phyloP scores from a whole-genome alignment of 1,139 yeast genomes.

The Sugiyamaella paludigena region DNA sequence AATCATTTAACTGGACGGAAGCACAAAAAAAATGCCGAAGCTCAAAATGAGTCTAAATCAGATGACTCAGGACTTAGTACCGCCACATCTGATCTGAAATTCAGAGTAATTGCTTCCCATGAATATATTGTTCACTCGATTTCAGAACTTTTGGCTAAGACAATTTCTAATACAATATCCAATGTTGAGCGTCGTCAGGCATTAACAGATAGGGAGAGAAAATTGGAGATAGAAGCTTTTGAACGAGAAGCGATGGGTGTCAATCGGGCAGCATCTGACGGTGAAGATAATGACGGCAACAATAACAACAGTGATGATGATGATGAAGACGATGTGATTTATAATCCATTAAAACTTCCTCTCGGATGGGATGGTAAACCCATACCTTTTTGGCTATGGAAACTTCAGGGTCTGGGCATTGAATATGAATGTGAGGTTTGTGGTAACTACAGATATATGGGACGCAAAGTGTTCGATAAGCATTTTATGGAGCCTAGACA shows the following conservation, averaged over 20 bases:
- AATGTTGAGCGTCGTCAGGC: conserved; percentile 67
- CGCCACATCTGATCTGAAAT: conserved; percentile 15
- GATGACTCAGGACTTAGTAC: neutral
- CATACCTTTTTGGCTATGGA: conserved; percentile 90
- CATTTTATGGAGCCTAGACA: conserved; percentile 76
- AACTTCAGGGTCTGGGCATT: conserved; percentile 78
- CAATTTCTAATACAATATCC: conserved; percentile 50
- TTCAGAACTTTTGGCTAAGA: conserved; percentile 39
- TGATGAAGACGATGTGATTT: conserved; percentile 29
- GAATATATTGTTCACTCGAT: conserved; percentile 44
- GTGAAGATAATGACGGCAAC: conserved; percentile 26
- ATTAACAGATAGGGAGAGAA: conserved; percentile 70
- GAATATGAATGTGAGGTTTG: conserved; percentile 82
- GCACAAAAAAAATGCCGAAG: conserved; percentile 54
- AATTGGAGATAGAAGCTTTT: conserved; percentile 51
- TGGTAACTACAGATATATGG: conserved; percentile 71
- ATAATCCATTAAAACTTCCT: conserved; percentile 59
- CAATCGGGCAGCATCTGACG: conserved; percentile 22
- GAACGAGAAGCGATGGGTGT: conserved; percentile 39
- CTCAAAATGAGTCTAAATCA: conserved; percentile 9
- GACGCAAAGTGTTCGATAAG: conserved; percentile 65
- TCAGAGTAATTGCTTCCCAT: conserved; percentile 25
- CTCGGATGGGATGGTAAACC: conserved; percentile 88
- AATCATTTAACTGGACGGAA: conserved; percentile 76
- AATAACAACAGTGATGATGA: conserved; percentile 28